These are phyloP conservation scores for Begonia loranthoides DNA, from an alignment of 306 rosid species.

Conservation along the genomic window DNA sequence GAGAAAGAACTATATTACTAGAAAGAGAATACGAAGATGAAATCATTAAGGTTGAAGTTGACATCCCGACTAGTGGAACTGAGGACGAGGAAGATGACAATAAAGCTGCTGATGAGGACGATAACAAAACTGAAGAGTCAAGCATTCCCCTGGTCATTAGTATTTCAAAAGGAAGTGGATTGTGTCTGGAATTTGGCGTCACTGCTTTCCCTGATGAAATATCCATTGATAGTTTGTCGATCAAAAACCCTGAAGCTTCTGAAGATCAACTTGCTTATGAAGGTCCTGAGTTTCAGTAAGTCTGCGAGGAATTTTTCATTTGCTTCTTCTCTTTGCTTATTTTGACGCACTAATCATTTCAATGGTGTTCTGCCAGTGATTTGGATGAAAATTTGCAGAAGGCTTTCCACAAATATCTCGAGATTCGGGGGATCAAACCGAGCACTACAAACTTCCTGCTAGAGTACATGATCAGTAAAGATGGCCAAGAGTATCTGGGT, in stretches of 20 bases:
- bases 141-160: slow-evolving; percentile 69
- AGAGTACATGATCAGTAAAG: slow-evolving; percentile 60
- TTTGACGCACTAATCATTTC: too few relatives aligned
- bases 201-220: slow-evolving; percentile 59
- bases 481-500: slow-evolving; percentile 41
- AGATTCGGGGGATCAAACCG: slow-evolving; percentile 50
- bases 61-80: slow-evolving; percentile 32
- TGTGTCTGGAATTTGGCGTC: slow-evolving; percentile 57
- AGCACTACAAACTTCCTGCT: slow-evolving; percentile 45
- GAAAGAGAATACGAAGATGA: slow-evolving; percentile 50
- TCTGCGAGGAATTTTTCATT: background rate
- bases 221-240: slow-evolving; percentile 54
- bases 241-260: slow-evolving; percentile 35
- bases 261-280: slow-evolving; percentile 53
- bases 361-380: slow-evolving; percentile 30
- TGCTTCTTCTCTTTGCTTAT: too few relatives aligned
- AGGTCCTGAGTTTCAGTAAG: slow-evolving; percentile 83
- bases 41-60: slow-evolving; percentile 54
- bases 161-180: slow-evolving; percentile 40
- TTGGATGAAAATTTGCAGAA: slow-evolving; percentile 79
- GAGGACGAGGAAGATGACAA: slow-evolving; percentile 26
- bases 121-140: slow-evolving; percentile 20
- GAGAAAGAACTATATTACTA: slow-evolving; percentile 65
- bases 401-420: slow-evolving; percentile 71
- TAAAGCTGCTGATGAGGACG: slow-evolving; percentile 4